A percentile compares a stretch with the other conserved stretches of the same genome.
Evolutionary conservation across 805 yeast genomes (phyloP).

Genomic region (Pichia nanzhaoensis): DNA sequence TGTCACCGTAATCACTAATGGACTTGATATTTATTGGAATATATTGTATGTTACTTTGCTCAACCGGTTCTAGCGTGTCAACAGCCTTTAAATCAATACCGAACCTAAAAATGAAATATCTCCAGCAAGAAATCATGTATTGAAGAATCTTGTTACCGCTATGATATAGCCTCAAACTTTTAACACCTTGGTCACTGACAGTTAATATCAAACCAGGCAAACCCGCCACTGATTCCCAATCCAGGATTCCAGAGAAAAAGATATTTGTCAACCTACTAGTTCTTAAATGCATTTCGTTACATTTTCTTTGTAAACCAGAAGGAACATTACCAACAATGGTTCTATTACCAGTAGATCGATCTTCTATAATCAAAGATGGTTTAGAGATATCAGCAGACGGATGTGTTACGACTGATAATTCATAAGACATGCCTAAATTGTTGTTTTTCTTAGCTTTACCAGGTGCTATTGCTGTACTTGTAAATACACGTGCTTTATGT

Average conservation of each 20-base stretch:
- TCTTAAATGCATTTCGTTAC: slow-evolving; percentile 53
- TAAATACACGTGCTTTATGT: neutral
- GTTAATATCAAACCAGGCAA: slow-evolving; percentile 85
- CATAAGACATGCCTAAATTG: slow-evolving; percentile 33
- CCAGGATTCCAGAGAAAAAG: slow-evolving; percentile 70
- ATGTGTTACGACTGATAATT: slow-evolving; percentile 48
- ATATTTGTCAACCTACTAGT: slow-evolving; percentile 55
- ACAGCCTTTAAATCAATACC: slow-evolving; percentile 44
- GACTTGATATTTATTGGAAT: slow-evolving; percentile 19
- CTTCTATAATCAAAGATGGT: slow-evolving; percentile 46
- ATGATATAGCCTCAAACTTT: slow-evolving; percentile 47
- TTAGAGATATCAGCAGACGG: slow-evolving; percentile 54
- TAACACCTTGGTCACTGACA: slow-evolving; percentile 67
- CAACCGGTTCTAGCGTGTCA: slow-evolving; percentile 12
- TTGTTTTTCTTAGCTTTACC: neutral
- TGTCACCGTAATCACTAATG: neutral
- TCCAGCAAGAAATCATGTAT: slow-evolving; percentile 72
- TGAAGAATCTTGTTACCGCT: slow-evolving; percentile 39
- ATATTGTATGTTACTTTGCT: slow-evolving; percentile 16
- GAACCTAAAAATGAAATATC: slow-evolving; percentile 77
- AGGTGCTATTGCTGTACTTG: neutral
- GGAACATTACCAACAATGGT: slow-evolving; percentile 74
- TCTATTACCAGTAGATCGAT: slow-evolving; percentile 44
- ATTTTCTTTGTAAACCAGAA: slow-evolving; percentile 79
- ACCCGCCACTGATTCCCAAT: slow-evolving; percentile 85